A percentile compares a stretch with the other conserved stretches of the same genome.
phyloP scores from a whole-genome alignment of 495 filamentous ascomycete genomes.

The Haplographium delicatum region DNA sequence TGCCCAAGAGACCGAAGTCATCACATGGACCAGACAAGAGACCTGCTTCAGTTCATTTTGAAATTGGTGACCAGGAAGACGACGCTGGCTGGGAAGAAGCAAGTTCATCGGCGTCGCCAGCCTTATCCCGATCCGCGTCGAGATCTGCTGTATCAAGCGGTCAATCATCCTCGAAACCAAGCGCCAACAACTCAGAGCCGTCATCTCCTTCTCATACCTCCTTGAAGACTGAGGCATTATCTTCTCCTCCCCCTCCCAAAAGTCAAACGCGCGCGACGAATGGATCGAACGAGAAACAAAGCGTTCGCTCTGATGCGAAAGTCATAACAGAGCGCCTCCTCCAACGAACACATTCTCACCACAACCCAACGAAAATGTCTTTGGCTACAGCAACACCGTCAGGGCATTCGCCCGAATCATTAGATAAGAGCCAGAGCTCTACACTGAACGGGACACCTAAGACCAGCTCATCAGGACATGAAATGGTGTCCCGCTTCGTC shows the following conservation, averaged over 20 bases:
- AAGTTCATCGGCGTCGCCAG: slow-evolving; percentile 48
- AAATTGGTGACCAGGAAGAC: slow-evolving; percentile 26
- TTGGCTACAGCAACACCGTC: slow-evolving; percentile 43
- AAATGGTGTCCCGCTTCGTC: slow-evolving; percentile 48
- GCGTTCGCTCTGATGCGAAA: slow-evolving; percentile 21
- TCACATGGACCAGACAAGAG: slow-evolving; percentile 37
- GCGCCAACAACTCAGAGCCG: slow-evolving; percentile 21
- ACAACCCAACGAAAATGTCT: slow-evolving; percentile 56
- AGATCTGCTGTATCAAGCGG: slow-evolving; percentile 24
- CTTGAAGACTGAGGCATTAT: slow-evolving; percentile 14
- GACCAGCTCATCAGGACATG: slow-evolving; percentile 40
- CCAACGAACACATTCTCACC: slow-evolving; percentile 48
- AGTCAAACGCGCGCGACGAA: no score
- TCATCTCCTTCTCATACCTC: slow-evolving; percentile 26
- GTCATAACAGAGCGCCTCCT: slow-evolving; percentile 55
- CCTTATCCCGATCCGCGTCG: slow-evolving; percentile 44
- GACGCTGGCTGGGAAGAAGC: slow-evolving; percentile 45
- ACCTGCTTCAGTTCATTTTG: slow-evolving; percentile 32
- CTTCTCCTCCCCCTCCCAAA: no score
- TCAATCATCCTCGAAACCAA: slow-evolving; percentile 25
- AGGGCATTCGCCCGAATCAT: slow-evolving; percentile 33
- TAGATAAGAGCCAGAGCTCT: slow-evolving; percentile 18
- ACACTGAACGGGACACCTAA: slow-evolving; percentile 28
- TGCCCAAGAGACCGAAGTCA: slow-evolving; percentile 41
- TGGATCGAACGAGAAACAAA: slow-evolving; percentile 17